Evolutionary conservation across 1,284 basidiomycete genomes (phyloP).

Genomic region (Prillingera fragicola): DNA sequence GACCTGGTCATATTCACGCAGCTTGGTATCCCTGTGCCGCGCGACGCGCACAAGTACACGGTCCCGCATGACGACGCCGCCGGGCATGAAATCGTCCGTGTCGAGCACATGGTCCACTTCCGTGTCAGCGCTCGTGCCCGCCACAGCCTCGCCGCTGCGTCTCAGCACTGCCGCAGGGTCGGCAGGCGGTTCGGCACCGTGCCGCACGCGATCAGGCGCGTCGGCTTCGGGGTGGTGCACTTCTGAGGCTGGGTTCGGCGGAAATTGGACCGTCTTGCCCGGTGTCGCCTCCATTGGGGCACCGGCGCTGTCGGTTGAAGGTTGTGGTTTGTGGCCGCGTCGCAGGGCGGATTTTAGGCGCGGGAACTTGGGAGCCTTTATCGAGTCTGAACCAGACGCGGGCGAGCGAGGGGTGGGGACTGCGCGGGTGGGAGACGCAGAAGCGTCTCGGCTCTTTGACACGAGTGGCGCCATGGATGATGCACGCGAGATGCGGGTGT

Average conservation of each 20-base stretch:
- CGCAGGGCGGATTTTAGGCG: conserved; percentile 12
- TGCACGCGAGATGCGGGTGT: conserved; percentile 14
- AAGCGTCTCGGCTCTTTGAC: background rate
- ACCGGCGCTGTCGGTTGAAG: background rate
- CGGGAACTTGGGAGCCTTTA: too few relatives aligned
- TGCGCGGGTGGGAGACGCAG: too few relatives aligned
- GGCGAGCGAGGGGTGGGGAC: too few relatives aligned
- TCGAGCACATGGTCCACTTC: conserved; percentile 23
- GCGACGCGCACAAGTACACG: conserved; percentile 44
- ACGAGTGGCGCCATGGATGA: conserved; percentile 24
- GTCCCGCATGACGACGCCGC: conserved; percentile 40
- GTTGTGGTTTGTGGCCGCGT: too few relatives aligned
- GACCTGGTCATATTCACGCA: conserved; percentile 34
- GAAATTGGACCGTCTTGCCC: conserved; percentile 40
- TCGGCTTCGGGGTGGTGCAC: background rate
- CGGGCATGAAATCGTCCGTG: conserved; percentile 20
- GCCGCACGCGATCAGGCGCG: background rate
- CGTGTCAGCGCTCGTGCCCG: conserved; percentile 35
- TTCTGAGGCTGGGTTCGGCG: conserved; percentile 21
- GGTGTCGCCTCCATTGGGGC: background rate
- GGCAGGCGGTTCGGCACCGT: conserved; percentile 32
- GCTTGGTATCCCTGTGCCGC: conserved; percentile 31
- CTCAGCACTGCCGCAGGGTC: conserved; percentile 37
- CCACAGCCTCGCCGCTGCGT: conserved; percentile 32
- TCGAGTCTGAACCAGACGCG: too few relatives aligned